Percentiles rank a stretch among this genome's conserved stretches.
phyloP scores from a whole-genome alignment of 2,329 filamentous ascomycete genomes.

The Apiospora rasikravindrae region DNA sequence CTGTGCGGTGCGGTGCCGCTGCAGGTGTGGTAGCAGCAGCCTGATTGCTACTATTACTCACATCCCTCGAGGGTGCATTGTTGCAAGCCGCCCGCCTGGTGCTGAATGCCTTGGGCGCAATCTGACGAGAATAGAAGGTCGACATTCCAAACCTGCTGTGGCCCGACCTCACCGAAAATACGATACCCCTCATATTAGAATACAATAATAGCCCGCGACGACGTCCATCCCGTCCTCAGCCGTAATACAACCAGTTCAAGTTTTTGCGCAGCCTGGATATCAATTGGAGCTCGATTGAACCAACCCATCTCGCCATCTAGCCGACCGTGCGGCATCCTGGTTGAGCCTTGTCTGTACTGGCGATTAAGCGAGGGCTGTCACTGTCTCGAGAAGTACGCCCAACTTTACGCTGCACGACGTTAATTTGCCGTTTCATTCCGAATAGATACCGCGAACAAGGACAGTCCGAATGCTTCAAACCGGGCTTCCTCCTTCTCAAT shows the following conservation, averaged over 20 bases:
- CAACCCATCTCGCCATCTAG: background rate
- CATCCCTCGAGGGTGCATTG: background rate
- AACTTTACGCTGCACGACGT: background rate
- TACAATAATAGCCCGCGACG: slow-evolving; percentile 2
- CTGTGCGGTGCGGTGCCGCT: background rate
- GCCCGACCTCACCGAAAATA: background rate
- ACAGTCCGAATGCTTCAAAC: slow-evolving; percentile 19
- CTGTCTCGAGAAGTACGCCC: slow-evolving; percentile 10
- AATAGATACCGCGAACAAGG: background rate
- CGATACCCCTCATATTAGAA: slow-evolving; percentile 10
- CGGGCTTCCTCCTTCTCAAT: slow-evolving; percentile 17
- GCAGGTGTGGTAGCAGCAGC: background rate
- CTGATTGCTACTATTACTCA: slow-evolving; percentile 9
- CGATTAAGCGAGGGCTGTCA: background rate
- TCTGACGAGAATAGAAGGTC: slow-evolving; percentile 12
- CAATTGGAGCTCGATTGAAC: background rate
- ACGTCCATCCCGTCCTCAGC: background rate
- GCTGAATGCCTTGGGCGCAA: slow-evolving; percentile 15
- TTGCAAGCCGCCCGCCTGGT: slow-evolving; percentile 1
- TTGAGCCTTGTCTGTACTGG: background rate
- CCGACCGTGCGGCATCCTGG: background rate
- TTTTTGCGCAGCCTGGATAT: background rate
- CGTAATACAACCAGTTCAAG: background rate
- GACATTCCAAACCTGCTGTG: background rate
- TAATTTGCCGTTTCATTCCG: background rate